Evolutionary conservation across 164 flowering plant genomes (phyloP).

Genomic region (Chimonanthus praecox): DNA sequence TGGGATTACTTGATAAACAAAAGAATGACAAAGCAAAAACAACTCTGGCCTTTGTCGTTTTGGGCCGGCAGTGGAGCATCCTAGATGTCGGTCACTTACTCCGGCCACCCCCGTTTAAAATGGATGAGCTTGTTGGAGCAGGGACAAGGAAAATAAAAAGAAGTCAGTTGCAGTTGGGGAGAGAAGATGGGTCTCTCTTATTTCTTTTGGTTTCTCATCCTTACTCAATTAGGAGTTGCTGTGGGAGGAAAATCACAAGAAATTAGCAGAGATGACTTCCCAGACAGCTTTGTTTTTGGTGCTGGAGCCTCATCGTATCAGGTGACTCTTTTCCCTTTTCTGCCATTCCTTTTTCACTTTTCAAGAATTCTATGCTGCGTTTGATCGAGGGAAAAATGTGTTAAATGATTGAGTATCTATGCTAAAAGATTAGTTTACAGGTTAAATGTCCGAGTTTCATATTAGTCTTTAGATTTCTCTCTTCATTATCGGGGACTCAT

Average conservation of each 20-base stretch:
- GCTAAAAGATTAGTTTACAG: no score
- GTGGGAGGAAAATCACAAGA: neutral
- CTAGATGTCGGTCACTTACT: no score
- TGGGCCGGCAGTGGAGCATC: no score
- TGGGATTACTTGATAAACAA: no score
- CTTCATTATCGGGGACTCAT: no score
- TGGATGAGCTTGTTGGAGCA: neutral
- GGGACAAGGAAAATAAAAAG: neutral
- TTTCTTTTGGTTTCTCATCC: neutral
- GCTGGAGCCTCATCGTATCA: constrained; percentile 13
- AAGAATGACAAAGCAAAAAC: no score
- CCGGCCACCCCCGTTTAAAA: no score
- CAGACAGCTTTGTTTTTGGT: constrained; percentile 8
- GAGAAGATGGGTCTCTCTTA: neutral
- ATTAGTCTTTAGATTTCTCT: no score
- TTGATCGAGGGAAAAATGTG: no score
- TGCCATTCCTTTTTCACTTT: neutral
- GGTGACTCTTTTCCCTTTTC: neutral
- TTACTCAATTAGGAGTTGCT: neutral
- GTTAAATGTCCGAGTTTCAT: no score
- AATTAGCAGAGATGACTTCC: constrained; percentile 7
- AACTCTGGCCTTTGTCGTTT: no score
- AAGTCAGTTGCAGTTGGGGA: neutral
- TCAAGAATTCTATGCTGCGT: neutral
- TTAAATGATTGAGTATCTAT: no score